Evolutionary conservation across 257 asterid species (phyloP).

Genomic region (Fraxinus cuspidata): DNA sequence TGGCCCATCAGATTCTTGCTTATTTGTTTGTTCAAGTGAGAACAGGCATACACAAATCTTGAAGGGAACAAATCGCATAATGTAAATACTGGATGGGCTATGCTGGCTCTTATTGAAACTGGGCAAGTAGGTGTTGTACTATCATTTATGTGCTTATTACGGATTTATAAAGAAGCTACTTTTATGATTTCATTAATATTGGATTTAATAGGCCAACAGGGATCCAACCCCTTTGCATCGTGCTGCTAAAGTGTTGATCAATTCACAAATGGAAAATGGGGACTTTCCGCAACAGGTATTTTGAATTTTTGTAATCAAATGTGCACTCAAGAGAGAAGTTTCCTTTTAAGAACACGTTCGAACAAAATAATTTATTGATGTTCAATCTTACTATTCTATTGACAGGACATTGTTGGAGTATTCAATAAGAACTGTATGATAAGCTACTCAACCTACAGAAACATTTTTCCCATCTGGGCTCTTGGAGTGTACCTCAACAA

Average conservation of each 20-base stretch:
- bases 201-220: conserved; percentile 45
- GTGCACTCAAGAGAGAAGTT: background rate
- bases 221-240: conserved; percentile 60
- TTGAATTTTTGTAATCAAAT: background rate
- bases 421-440: conserved; percentile 73
- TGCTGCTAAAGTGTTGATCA: conserved; percentile 61
- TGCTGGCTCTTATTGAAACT: conserved; percentile 68
- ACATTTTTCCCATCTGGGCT: conserved; percentile 81
- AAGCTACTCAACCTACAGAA: conserved; percentile 68
- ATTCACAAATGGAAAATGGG: conserved; percentile 68
- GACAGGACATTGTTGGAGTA: conserved; percentile 70
- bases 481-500: conserved; percentile 70
- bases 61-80: conserved; percentile 48
- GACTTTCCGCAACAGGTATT: conserved; percentile 86
- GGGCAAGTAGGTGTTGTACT: conserved; percentile 53
- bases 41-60: conserved; percentile 60
- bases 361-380: background rate
- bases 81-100: conserved; percentile 77
- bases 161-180: background rate
- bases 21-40: background rate
- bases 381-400: background rate
- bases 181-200: background rate
- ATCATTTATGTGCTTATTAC: background rate
- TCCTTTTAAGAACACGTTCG: background rate
- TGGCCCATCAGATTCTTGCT: background rate